A percentile compares a stretch with the other conserved stretches of the same genome.
Conservation (phyloP, 2,329 filamentous ascomycete genomes). For the Trichoderma arundinaceum region DNA sequence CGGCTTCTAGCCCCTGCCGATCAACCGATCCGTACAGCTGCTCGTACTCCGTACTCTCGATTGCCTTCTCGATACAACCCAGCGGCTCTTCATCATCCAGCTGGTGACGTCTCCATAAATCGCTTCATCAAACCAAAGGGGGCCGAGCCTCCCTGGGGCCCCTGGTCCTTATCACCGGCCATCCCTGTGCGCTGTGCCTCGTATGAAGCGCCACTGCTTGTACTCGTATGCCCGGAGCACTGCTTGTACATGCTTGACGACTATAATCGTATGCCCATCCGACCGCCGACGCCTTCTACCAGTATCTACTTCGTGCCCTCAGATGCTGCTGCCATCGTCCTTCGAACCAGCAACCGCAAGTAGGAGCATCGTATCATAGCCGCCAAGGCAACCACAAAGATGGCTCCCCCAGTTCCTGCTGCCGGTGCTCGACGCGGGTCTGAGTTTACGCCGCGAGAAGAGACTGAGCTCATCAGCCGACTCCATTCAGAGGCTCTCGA, state of each 20-base stretch:
- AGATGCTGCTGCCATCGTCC: conserved; percentile 27
- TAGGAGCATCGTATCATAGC: conserved; percentile 30
- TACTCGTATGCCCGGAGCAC: conserved; percentile 22
- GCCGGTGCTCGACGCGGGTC: conserved; percentile 37
- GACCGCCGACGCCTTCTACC: conserved; percentile 11
- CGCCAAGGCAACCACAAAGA: conserved; percentile 35
- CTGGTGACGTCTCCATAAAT: conserved; percentile 28
- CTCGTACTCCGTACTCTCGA: conserved; percentile 1
- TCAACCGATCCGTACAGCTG: conserved; percentile 1
- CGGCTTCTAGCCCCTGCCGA: conserved; percentile 14
- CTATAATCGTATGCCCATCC: background rate
- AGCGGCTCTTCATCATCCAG: conserved; percentile 2
- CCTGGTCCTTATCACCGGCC: conserved; percentile 18
- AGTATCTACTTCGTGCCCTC: background rate
- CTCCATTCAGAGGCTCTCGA: conserved; percentile 46
- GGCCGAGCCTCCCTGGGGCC: conserved; percentile 27
- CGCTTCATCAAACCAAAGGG: conserved; percentile 30
- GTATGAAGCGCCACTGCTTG: conserved; percentile 8
- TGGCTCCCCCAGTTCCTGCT: conserved; percentile 43
- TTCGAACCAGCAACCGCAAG: conserved; percentile 24
- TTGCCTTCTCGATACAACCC: conserved; percentile 11
- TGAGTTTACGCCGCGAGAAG: conserved; percentile 37
- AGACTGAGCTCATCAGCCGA: conserved; percentile 45
- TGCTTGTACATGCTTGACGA: background rate
- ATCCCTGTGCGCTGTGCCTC: conserved; percentile 25